Base-by-base conservation (phyloP, 2,329 filamentous ascomycete genomes). In the Trichoderma guizhouense region DNA sequence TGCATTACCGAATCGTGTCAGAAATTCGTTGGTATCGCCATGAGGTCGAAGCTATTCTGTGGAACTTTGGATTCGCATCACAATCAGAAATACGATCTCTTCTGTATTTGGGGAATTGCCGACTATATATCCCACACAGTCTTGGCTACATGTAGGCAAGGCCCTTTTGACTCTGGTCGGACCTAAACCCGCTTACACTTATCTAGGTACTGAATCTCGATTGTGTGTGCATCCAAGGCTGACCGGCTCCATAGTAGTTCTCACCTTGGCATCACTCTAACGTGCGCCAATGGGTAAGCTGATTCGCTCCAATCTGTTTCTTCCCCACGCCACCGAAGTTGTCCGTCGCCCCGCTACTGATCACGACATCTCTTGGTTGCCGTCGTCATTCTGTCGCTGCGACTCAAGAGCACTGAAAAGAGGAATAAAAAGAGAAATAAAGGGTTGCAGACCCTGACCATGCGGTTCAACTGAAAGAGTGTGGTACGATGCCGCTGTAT, bases 241-340 rank as follows among this genome's bases (percentile, higher is more conserved):
- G 62, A 69, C n/a, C n/a, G 26, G 21, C 12, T 21, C 28, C 32
- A 67, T 30, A 30, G 11, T 58, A 57, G 53, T 21, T 67, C 34
- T 55, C 34, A 58, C 32, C 21, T 43, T 34, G n/a, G 15, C 9
- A 39, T 14, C 36, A 18, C 18, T 28, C 51, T 21, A 26, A 60
- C 9, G 12, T 60, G 47, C 64, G 34, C 57, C 55, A n/a, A 69
- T 7, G 15, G 21, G 55, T 69, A 69, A 69, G 67, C 67, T 69
- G 67, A 69, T 58, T 28, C 4, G 21, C 30, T 30, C 57, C 34
- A 34, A 12, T 8, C 7, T 51, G 55, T 26, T 32, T 28, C 39
- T 36, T 34, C 43, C 57, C 67, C 67, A 69, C 67, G 55, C 39
- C 55, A 14, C 28, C 39, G 28, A 53, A 43, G 24, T 51, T 18